phyloP scores from a whole-genome alignment of 495 filamentous ascomycete species.

The Parathielavia appendiculata region DNA sequence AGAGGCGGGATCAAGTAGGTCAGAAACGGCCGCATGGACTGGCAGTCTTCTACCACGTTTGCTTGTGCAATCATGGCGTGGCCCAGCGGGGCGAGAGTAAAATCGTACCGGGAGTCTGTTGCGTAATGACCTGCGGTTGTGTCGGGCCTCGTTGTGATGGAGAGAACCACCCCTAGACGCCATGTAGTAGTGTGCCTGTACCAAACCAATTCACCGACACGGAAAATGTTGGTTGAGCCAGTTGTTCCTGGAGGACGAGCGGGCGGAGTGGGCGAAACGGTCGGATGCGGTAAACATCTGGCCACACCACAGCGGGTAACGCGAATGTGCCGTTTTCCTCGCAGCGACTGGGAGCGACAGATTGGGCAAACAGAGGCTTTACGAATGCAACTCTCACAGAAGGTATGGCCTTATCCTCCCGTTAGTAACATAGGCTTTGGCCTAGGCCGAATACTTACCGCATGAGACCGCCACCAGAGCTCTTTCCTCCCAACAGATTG shows the following conservation, averaged over 20 bases:
- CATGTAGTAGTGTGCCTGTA: conserved; percentile 31
- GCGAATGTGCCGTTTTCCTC: too few relatives aligned
- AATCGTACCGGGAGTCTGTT: conserved; percentile 17
- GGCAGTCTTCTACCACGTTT: conserved; percentile 26
- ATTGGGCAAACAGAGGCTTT: too few relatives aligned
- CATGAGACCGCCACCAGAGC: too few relatives aligned
- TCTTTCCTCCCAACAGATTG: too few relatives aligned
- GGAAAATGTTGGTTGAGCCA: conserved; percentile 30
- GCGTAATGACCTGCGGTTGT: neutral
- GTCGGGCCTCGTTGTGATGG: conserved; percentile 12
- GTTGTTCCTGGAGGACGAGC: conserved; percentile 24
- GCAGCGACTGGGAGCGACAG: too few relatives aligned
- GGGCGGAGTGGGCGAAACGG: too few relatives aligned
- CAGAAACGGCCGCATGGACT: conserved; percentile 40
- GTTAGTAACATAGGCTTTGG: too few relatives aligned
- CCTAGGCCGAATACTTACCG: too few relatives aligned
- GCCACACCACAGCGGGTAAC: too few relatives aligned
- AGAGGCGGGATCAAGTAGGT: conserved; percentile 38
- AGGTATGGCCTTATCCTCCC: too few relatives aligned
- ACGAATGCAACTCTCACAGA: too few relatives aligned
- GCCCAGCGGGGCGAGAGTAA: conserved; percentile 28
- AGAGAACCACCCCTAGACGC: conserved; percentile 34
- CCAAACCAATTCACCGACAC: conserved; percentile 42
- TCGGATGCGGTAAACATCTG: too few relatives aligned
- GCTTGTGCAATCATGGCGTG: conserved; percentile 20